These are phyloP conservation scores for Nematocida parisii DNA, from an alignment of 371 early-diverging fungal genomes.

Conservation along the genomic window DNA sequence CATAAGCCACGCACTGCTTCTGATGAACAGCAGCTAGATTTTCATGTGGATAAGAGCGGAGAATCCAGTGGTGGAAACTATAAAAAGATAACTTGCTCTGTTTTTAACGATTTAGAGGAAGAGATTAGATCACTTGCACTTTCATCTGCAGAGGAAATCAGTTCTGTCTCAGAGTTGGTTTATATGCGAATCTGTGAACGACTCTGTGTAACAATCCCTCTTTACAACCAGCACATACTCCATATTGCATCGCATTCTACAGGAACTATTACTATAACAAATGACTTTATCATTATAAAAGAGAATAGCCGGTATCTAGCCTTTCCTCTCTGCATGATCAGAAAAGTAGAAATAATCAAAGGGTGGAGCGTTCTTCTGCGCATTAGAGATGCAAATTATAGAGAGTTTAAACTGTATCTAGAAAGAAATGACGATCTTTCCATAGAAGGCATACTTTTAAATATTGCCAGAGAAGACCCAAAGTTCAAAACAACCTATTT, in stretches of 20 bases:
- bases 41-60: neutral
- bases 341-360: constrained; percentile 34
- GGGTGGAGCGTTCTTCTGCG: constrained; percentile 3
- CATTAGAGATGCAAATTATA: constrained; percentile 35
- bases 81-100: neutral
- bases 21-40: neutral
- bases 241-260: neutral
- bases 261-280: constrained; percentile 16
- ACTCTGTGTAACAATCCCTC: constrained; percentile 24
- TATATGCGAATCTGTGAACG: constrained; percentile 27
- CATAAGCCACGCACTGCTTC: neutral
- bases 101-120: constrained; percentile 5
- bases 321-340: constrained; percentile 43
- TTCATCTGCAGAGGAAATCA: neutral
- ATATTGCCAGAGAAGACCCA: neutral
- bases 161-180: neutral
- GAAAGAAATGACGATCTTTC: neutral
- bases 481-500: constrained; percentile 45
- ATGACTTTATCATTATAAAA: constrained; percentile 44
- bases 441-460: neutral
- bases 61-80: neutral
- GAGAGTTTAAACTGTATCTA: constrained; percentile 26
- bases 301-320: constrained; percentile 4
- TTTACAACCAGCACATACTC: constrained; percentile 49
- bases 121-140: constrained; percentile 31